These are phyloP conservation scores for Hypoxylon subgilvum DNA, from an alignment of 495 filamentous ascomycete species.

Conservation along the genomic window DNA sequence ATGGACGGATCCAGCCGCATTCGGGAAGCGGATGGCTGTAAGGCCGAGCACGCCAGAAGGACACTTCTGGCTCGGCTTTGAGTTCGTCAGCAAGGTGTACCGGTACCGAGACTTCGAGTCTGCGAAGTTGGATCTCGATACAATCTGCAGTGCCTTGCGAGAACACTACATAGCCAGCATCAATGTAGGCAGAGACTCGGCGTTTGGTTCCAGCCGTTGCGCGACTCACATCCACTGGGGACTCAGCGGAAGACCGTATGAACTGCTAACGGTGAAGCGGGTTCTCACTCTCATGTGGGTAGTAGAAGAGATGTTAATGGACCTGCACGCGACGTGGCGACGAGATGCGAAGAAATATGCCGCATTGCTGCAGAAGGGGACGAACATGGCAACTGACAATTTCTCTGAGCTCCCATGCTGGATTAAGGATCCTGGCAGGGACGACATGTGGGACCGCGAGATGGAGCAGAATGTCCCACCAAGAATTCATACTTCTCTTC, in stretches of 20 bases:
- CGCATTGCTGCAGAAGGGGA: constrained; percentile 20
- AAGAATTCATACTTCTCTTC: constrained; percentile 1
- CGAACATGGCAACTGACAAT: constrained; percentile 18
- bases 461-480: constrained; percentile 27
- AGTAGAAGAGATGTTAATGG: constrained; percentile 24
- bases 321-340: constrained; percentile 25
- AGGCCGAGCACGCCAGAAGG: constrained; percentile 18
- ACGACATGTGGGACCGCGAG: constrained; percentile 14
- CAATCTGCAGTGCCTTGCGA: constrained; percentile 7
- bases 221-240: constrained; percentile 28
- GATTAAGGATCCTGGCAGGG: constrained; percentile 7
- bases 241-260: constrained; percentile 9
- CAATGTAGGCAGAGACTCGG: constrained; percentile 23
- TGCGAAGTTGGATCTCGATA: constrained; percentile 14
- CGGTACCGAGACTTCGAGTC: constrained; percentile 8
- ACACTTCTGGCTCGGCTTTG: constrained; percentile 29
- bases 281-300: constrained; percentile 29
- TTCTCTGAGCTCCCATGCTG: constrained; percentile 11
- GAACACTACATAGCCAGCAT: constrained; percentile 20
- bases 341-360: constrained; percentile 20
- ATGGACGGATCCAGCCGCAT: constrained; percentile 20
- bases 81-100: constrained; percentile 27
- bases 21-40: constrained; percentile 19
- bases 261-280: constrained; percentile 14
- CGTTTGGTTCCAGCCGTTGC: constrained; percentile 15